Evolutionary conservation across 1,284 basidiomycete genomes (phyloP).

Genomic region (Naganishia cerealis): DNA sequence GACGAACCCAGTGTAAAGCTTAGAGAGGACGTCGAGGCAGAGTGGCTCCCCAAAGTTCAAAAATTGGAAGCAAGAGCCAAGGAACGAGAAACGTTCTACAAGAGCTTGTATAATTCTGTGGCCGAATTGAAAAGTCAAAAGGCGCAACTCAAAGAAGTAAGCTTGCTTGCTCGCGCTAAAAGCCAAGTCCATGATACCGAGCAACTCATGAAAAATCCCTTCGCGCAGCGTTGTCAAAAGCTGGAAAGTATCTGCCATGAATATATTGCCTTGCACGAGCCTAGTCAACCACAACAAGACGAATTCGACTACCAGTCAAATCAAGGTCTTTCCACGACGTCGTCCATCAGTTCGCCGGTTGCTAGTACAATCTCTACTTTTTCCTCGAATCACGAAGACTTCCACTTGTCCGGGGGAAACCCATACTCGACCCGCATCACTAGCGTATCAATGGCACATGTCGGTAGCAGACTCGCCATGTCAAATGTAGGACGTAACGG

Average conservation of each 20-base stretch:
- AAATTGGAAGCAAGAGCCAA: conserved; percentile 57
- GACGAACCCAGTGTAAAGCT: conserved; percentile 70
- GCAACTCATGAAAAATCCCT: neutral
- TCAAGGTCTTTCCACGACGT: conserved; percentile 5
- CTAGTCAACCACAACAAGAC: neutral
- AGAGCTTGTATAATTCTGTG: conserved; percentile 33
- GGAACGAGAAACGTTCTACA: conserved; percentile 35
- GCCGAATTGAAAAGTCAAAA: conserved; percentile 32
- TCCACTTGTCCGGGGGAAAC: neutral
- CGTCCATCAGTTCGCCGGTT: conserved; percentile 16
- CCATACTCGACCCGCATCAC: conserved; percentile 21
- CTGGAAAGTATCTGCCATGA: conserved; percentile 28
- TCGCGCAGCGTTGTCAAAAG: conserved; percentile 18
- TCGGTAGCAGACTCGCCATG: conserved; percentile 29
- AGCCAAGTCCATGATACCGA: neutral
- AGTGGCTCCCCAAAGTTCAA: conserved; percentile 67
- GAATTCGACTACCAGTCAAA: neutral
- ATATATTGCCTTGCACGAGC: conserved; percentile 22
- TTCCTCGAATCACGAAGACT: conserved; percentile 15
- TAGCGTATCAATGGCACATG: conserved; percentile 26
- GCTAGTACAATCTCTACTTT: conserved; percentile 11
- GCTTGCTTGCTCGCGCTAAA: neutral
- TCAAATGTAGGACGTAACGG: conserved; percentile 27
- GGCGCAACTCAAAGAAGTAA: conserved; percentile 31
- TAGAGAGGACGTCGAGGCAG: conserved; percentile 75